Evolutionary conservation across 129 eudicot genomes (phyloP), one percentile per base, ranked within the genome.

Genomic region (Solidago caesia): DNA sequence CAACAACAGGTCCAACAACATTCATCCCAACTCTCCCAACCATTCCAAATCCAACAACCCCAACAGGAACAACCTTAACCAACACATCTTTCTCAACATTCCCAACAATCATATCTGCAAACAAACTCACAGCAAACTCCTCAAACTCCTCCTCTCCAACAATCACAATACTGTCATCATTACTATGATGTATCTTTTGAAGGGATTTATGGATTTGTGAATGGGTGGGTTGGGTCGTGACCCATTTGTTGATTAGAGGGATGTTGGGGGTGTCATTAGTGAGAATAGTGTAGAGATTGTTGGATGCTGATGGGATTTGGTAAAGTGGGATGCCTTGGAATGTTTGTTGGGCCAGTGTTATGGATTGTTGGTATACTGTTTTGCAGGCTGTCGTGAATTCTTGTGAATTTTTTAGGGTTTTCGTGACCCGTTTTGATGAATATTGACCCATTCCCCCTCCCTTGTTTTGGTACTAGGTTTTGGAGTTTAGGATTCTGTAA

Each of bases 311-410:
- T 61, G 78, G 58, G 67, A 89, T 85, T 53, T 92, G 96, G 88
- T 92, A 92, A 55, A 89, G 92, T 8, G 74, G 85, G 75, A 92
- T 71, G 16, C 92, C 97, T 5, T 83, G 74, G 87, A 91, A 91
- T 16, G 92, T 79, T 80, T 85, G 90, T 41, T 88, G 97, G 44
- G 89, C 43, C 10, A 85, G 82, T 39, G 89, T 42, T 45, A 87
- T 64, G 43, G 79, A 77, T 33, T 84, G 60, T 67, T 79, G 44
- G 82, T 71, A 92, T 66, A 78, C 86, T 45, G 96, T 70, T 71
- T 75, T 73, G 78, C 92, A 83, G 0, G 92, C 86, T 3, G 91
- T 72, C 88, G 55, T 89, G 89, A 92, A 92, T 2, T 82, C 92
- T 5, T 85, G 6, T 13, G 97, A 92, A 33, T 51, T n/a, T 33